Evolutionary conservation across 192 early-diverging fungal genomes (phyloP).

Genomic region (Umbelopsis sp.): DNA sequence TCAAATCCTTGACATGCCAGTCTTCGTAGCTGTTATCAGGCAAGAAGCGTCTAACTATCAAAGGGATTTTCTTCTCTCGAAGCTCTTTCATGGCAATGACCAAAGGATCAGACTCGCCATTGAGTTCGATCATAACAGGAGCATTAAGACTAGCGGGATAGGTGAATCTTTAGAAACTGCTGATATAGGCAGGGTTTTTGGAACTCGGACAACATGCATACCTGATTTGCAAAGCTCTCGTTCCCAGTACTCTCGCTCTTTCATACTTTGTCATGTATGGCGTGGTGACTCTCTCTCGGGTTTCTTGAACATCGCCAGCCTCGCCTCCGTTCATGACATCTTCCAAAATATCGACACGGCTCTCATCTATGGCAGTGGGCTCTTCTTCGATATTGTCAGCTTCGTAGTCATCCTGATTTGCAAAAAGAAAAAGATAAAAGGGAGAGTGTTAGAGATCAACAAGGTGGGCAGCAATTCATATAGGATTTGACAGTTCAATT

Average conservation of each 20-base stretch:
- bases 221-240: constrained; percentile 93
- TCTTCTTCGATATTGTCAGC: constrained; percentile 13
- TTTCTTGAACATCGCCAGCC: constrained; percentile 20
- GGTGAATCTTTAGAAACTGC: constrained; percentile 2
- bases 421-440: not conserved
- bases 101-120: constrained; percentile 92
- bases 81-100: constrained; percentile 96
- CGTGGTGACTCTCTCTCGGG: constrained; percentile 90
- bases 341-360: constrained; percentile 8
- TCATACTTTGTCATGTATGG: constrained; percentile 99
- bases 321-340: constrained; percentile 11
- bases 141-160: constrained; percentile 82
- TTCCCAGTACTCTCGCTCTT: constrained; percentile 84
- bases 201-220: constrained; percentile 23
- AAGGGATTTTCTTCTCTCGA: constrained; percentile 88
- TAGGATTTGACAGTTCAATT: not conserved
- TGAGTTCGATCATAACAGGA: constrained; percentile 94
- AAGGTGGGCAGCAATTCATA: not conserved
- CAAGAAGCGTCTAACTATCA: constrained; percentile 89
- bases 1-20: constrained; percentile 91
- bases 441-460: not conserved
- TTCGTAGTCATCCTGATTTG: constrained; percentile 16
- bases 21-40: constrained; percentile 95
- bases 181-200: too few relatives aligned
- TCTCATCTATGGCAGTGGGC: constrained; percentile 2